Base-by-base conservation (phyloP, 306 rosid genomes). In the Amphicarpaea edgeworthii region DNA sequence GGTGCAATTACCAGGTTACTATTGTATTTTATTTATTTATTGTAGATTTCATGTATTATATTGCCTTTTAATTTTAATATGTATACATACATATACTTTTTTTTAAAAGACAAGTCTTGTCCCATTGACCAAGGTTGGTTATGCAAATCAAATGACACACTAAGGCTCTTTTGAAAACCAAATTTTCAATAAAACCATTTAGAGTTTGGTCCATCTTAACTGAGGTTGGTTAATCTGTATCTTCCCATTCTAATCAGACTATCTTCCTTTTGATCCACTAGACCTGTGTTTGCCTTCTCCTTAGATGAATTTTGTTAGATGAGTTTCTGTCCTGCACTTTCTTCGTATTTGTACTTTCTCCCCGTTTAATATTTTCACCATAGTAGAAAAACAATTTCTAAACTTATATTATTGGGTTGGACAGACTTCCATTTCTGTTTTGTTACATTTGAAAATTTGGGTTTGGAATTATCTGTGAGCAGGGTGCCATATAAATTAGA, bases 321-420 rank as follows among this genome's bases (percentile, higher is more conserved):
- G 63, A 32, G 75, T 79, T 55, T 24, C 42, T 75, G 20, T 19
- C 53, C 7, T 75, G 76, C 57, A 80, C 54, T 77, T 30, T 50
- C 26, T 41, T 42, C 61, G 37, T 28, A 7, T 16, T 50, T n/a
- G 53, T 67, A 12, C 51, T 12, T 42, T 47, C 24, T 11, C 28
- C 7, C n/a, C 7, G 12, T 76, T 68, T 58, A 34, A 71, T 67
- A 32, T 54, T 15, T 45, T 64, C 12, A 40, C 60, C 49, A 53
- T 42, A 7, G 20, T 49, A 23, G 14, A 59, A 42, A 15, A 64
- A 26, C 59, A 67, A 19, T 32, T 84, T 65, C 14, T 37, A 17
- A 64, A 12, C 54, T 8, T 12, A 17, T 12, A 53, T 75, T 19
- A 19, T 37, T 45, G 41, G 77, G 68, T 37, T 80, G 54, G 45